Percentiles rank a stretch among this genome's conserved stretches.
These are phyloP conservation scores for Colletotrichum tamarilloi DNA, from an alignment of 2,329 filamentous ascomycete species.

Conservation along the genomic window DNA sequence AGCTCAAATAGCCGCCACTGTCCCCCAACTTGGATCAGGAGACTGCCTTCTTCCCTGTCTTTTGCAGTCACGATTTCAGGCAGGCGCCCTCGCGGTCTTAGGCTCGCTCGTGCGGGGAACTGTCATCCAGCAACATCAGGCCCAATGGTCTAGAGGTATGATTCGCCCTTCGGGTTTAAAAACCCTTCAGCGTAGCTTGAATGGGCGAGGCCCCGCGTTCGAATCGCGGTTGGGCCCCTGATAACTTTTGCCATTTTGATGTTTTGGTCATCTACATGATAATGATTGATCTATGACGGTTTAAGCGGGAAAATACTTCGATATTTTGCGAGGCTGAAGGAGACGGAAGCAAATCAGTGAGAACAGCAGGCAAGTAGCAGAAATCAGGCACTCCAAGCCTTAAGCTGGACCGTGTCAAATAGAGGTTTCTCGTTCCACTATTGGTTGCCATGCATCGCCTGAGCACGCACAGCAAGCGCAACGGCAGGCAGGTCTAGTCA, in stretches of 20 bases:
- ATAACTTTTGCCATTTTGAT: background rate
- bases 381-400: background rate
- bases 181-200: conserved; percentile 18
- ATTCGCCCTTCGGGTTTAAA: conserved; percentile 33
- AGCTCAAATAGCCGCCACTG: background rate
- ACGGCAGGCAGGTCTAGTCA: background rate
- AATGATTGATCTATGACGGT: background rate
- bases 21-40: background rate
- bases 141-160: conserved; percentile 35
- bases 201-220: conserved; percentile 33
- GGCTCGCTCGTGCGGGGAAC: accelerated
- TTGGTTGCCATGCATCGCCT: background rate
- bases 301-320: background rate
- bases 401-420: background rate
- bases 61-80: background rate
- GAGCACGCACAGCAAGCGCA: background rate
- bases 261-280: background rate
- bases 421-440: background rate
- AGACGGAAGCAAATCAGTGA: too few species aligned
- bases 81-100: too few species aligned
- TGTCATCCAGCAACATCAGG: background rate
- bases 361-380: background rate
- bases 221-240: conserved; percentile 30
- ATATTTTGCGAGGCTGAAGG: too few species aligned
- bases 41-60: background rate